Conservation (phyloP, 192 early-diverging fungal genomes). For the Coemansia sp. region DNA sequence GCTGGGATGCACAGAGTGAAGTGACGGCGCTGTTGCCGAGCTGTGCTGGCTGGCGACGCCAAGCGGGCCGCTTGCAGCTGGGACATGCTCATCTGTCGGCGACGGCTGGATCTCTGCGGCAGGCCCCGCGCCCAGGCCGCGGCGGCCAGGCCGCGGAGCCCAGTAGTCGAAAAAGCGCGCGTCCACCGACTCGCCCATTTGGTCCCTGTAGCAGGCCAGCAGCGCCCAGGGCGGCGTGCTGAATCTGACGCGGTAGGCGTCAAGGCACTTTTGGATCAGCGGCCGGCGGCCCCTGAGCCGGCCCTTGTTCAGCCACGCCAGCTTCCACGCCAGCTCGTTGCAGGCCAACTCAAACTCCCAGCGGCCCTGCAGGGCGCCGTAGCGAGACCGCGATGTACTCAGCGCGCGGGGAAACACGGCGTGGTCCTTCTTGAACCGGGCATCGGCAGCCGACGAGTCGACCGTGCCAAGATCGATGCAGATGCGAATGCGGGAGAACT, state of each 20-base stretch:
- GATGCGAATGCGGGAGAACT: slow-evolving; percentile 42
- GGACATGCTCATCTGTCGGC: not conserved
- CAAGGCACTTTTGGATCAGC: slow-evolving; percentile 53
- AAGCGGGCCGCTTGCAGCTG: not conserved
- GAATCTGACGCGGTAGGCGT: slow-evolving; percentile 48
- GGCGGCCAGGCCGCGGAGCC: slow-evolving; percentile 27
- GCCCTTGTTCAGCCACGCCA: slow-evolving; percentile 72
- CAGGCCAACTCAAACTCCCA: slow-evolving; percentile 85
- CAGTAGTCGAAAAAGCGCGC: slow-evolving; percentile 41
- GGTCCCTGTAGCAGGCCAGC: slow-evolving; percentile 17
- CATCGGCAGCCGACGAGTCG: slow-evolving; percentile 11
- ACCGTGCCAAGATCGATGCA: slow-evolving; percentile 33
- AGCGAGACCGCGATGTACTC: slow-evolving; percentile 29
- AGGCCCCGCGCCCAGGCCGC: not conserved
- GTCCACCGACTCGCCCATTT: slow-evolving; percentile 29
- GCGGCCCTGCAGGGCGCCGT: slow-evolving; percentile 51
- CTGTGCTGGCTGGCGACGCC: not conserved
- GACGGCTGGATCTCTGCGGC: not conserved
- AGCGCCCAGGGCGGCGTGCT: slow-evolving; percentile 43
- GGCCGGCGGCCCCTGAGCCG: slow-evolving; percentile 38
- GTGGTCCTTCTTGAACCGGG: slow-evolving; percentile 35
- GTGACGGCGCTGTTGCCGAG: not conserved
- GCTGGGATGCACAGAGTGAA: not conserved
- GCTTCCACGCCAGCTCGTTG: slow-evolving; percentile 84
- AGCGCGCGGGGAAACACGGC: slow-evolving; percentile 54